These are phyloP conservation scores for Arthroderma sp. DNA, from an alignment of 2,329 filamentous ascomycete species.

Conservation along the genomic window DNA sequence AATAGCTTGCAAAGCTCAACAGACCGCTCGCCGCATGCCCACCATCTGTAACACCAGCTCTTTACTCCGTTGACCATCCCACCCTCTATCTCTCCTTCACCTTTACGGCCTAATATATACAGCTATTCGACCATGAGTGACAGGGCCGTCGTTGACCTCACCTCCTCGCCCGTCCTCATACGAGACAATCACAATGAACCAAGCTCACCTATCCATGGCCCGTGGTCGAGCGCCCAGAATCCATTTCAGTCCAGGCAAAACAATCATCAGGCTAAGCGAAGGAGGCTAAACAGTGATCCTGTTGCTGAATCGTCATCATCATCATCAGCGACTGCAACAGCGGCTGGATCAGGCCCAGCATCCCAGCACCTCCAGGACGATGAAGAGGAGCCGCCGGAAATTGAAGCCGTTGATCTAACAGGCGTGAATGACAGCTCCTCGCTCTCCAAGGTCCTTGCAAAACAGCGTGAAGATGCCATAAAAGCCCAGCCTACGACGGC, in stretches of 20 bases:
- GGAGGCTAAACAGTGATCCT: conserved; percentile 4
- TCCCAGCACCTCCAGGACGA: not conserved
- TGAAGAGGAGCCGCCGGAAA: conserved; percentile 7
- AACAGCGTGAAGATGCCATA: conserved; percentile 40
- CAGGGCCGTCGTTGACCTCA: conserved; percentile 9
- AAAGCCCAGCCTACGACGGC: conserved; percentile 26
- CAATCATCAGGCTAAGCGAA: conserved; percentile 3
- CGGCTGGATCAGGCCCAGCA: not conserved
- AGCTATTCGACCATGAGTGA: conserved; percentile 4
- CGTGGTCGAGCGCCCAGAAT: not conserved
- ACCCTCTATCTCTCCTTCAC: no score
- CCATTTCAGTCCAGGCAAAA: not conserved
- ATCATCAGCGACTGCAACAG: not conserved
- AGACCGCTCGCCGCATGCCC: no score
- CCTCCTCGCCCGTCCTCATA: conserved; percentile 1
- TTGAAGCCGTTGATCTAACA: conserved; percentile 40
- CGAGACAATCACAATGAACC: not conserved
- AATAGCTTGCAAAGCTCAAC: no score
- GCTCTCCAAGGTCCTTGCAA: conserved; percentile 36
- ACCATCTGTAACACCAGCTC: no score
- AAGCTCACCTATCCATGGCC: not conserved
- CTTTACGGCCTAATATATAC: not conserved
- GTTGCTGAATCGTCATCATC: conserved; percentile 4
- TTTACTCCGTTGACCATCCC: no score
- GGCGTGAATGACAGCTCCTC: conserved; percentile 28